Conservation (phyloP, 805 yeast species). For the Candida stauntonica region DNA sequence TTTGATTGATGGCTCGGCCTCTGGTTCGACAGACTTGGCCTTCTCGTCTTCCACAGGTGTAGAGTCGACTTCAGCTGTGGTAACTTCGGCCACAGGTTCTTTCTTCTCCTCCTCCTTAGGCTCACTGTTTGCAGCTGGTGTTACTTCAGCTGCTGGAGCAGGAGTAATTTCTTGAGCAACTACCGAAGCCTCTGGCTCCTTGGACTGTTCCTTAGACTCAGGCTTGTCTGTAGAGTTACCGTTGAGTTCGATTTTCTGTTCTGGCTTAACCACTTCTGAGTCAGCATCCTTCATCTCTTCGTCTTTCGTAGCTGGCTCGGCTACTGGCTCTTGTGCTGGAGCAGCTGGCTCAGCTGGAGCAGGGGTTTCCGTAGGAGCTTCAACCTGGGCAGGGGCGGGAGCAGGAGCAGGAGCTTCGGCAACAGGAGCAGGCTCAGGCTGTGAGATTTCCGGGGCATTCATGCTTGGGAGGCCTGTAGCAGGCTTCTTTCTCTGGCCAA, state of each 20-base stretch:
- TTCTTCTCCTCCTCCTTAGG: slow-evolving; percentile 7
- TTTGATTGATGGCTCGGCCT: slow-evolving; percentile 21
- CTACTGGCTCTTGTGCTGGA: not conserved
- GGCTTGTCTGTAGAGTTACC: not conserved
- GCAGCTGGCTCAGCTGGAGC: not conserved
- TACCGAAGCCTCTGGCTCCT: no score
- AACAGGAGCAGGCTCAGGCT: not conserved
- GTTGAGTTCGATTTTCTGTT: not conserved
- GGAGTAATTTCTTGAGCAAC: no score
- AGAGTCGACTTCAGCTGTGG: not conserved
- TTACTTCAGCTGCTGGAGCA: slow-evolving; percentile 3
- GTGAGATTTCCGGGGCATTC: not conserved
- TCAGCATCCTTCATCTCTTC: slow-evolving; percentile 6
- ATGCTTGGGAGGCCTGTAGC: slow-evolving; percentile 3
- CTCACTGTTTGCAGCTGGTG: not conserved
- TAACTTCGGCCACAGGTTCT: not conserved
- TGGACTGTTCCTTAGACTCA: not conserved
- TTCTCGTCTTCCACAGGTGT: not conserved
- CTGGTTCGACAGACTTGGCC: slow-evolving; percentile 6
- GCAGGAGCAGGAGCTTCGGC: slow-evolving; percentile 2
- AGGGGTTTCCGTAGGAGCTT: not conserved
- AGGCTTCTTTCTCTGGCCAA: slow-evolving; percentile 11
- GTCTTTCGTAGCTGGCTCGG: slow-evolving; percentile 1
- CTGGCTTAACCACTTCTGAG: not conserved
- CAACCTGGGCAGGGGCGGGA: not conserved